Conservation (phyloP, 2,329 filamentous ascomycete genomes). For the Diplodia corticola region DNA sequence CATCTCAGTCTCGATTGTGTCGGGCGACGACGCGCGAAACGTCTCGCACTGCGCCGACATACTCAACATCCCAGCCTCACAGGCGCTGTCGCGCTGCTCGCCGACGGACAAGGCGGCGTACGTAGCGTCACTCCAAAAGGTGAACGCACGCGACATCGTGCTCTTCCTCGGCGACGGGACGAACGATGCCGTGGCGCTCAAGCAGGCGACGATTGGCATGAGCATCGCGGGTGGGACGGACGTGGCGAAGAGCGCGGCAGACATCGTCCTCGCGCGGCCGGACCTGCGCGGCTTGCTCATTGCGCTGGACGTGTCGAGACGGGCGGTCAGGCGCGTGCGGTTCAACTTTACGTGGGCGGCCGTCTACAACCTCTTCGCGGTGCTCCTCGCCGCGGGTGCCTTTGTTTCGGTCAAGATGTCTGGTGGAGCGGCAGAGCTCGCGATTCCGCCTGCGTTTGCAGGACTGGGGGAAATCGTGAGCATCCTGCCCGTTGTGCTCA, state of each 20-base stretch:
- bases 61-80: constrained; percentile 38
- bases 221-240: constrained; percentile 64
- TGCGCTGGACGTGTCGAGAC: constrained; percentile 56
- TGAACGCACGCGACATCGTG: constrained; percentile 42
- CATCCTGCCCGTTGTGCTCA: constrained; percentile 66
- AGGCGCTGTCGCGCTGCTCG: constrained; percentile 49
- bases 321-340: constrained; percentile 44
- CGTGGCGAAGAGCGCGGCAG: constrained; percentile 65
- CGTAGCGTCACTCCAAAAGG: constrained; percentile 39
- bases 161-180: constrained; percentile 77
- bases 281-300: constrained; percentile 57
- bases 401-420: constrained; percentile 52
- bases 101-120: constrained; percentile 59
- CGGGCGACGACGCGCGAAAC: constrained; percentile 55
- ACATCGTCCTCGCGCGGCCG: constrained; percentile 66
- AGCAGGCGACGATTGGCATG: constrained; percentile 69
- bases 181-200: constrained; percentile 73
- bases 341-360: constrained; percentile 73
- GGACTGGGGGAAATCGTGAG: constrained; percentile 73
- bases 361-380: constrained; percentile 68
- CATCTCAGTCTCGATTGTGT: constrained; percentile 58
- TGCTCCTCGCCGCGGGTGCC: constrained; percentile 66
- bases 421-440: not conserved
- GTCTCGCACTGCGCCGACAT: constrained; percentile 50
- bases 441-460: constrained; percentile 64